phyloP scores from a whole-genome alignment of 805 yeast genomes.

The Yamadazyma phyllophila region DNA sequence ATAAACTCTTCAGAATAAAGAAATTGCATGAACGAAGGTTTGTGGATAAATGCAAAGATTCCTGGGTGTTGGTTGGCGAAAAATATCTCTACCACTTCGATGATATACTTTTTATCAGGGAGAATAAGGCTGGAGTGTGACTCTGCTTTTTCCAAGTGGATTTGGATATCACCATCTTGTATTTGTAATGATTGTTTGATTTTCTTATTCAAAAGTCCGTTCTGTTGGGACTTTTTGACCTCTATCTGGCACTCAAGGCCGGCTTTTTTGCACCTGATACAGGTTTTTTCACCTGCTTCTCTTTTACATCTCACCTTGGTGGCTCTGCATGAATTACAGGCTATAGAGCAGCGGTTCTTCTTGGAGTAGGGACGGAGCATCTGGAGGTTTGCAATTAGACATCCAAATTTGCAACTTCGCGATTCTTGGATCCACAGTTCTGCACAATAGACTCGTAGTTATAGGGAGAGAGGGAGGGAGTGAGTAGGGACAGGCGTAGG shows the following conservation, averaged over 20 bases:
- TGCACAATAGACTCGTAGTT: too few species aligned
- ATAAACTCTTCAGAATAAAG: conserved; percentile 18
- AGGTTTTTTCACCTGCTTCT: conserved; percentile 4
- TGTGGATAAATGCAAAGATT: conserved; percentile 24
- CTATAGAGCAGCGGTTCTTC: conserved; percentile 10
- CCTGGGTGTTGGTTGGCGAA: conserved; percentile 27
- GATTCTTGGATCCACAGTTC: not conserved
- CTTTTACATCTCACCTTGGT: conserved; percentile 11
- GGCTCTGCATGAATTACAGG: conserved; percentile 12
- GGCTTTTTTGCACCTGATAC: conserved; percentile 20
- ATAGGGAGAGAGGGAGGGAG: too few species aligned
- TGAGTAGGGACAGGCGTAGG: too few species aligned
- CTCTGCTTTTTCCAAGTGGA: not conserved
- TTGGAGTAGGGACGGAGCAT: conserved; percentile 10
- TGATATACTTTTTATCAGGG: conserved; percentile 17
- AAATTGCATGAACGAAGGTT: conserved; percentile 20
- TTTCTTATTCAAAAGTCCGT: conserved; percentile 8
- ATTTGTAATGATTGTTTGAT: not conserved
- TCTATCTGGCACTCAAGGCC: conserved; percentile 20
- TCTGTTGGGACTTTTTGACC: conserved; percentile 20
- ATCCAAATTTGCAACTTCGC: not conserved
- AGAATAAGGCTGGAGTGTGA: conserved; percentile 10
- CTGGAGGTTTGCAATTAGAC: not conserved
- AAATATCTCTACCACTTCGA: conserved; percentile 22
- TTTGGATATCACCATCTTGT: not conserved